Base-by-base conservation (phyloP, 1,284 basidiomycete genomes). In the Coriolopsis trogii region DNA sequence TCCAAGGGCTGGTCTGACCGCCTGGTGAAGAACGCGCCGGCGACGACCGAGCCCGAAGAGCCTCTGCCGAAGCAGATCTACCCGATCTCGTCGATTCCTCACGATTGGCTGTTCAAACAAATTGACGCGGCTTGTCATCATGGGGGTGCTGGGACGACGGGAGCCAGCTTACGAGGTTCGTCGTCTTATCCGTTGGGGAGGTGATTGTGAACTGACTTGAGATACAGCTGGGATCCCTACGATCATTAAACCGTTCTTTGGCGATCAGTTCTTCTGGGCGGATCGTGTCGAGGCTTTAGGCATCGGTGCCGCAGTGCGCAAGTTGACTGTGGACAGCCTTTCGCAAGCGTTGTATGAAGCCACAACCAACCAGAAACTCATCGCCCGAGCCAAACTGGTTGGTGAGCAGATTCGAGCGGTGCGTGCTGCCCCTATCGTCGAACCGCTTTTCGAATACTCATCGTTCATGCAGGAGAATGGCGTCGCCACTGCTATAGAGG, bases 1-100 rank as follows among this genome's bases (percentile, higher is more conserved):
- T 96, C 94, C 33, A 98, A 98, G 71, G 96, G 96, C 28, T 99
- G 96, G 96, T 97, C 93, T 3, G 95, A 98, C 70, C 82, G 96
- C 43, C 77, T 93, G n/a, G 75, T 77, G 34, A 89, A 87, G 70
- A 80, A 80, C 61, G 67, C 68, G 7, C 68, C 70, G 2, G 85
- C 89, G 36, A 72, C 73, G 18, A 63, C 78, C 0, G 83, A 88
- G 55, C 73, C 77, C 0, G 86, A 90, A 59, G 85, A 85, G 58
- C 80, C 85, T 16, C 72, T 91, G 46, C 89, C 92, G 8, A 74
- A 81, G 49, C 80, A 89, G 67, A 94, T 95, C 58, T 95, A 89
- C 69, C 72, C 85, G 2, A 87, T 99, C 53, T 79, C 87, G 23
- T 93, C 93, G 3, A 84, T 98, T 42, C 96, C 96, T 33, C 96